A percentile compares a stretch with the other conserved stretches of the same genome.
Conservation (phyloP, 352 stramenopile genomes). For the Phytophthora quininea region DNA sequence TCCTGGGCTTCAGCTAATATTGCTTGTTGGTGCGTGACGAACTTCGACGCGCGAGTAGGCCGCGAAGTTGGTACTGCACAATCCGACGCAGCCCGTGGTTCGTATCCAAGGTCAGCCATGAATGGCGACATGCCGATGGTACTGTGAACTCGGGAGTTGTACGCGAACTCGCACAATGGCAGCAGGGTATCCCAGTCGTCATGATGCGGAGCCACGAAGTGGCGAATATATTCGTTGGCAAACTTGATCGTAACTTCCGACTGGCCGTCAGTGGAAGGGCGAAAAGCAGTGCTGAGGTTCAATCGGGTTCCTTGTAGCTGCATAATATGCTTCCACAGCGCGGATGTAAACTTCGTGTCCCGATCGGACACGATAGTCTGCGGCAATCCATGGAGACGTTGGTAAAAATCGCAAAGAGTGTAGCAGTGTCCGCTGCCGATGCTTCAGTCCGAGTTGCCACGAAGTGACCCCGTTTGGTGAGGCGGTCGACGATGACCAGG, state of each 20-base stretch:
- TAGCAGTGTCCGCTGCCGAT: background rate
- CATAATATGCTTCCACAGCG: constrained; percentile 8
- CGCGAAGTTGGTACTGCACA: background rate
- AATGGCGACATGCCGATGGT: constrained; percentile 27
- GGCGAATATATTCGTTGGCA: constrained; percentile 1
- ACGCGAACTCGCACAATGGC: constrained; percentile 8
- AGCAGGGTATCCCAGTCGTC: constrained; percentile 16
- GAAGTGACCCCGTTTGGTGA: constrained; percentile 20
- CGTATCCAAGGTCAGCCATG: constrained; percentile 24
- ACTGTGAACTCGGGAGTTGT: constrained; percentile 7
- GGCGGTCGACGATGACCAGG: constrained; percentile 16
- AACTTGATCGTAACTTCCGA: constrained; percentile 9
- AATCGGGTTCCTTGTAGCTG: constrained; percentile 2
- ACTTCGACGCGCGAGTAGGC: background rate
- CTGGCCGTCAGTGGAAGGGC: constrained; percentile 3
- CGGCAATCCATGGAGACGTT: constrained; percentile 8
- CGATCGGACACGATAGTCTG: background rate
- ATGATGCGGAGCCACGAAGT: background rate
- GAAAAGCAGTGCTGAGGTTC: constrained; percentile 5
- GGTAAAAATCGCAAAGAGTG: background rate
- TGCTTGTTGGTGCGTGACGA: constrained; percentile 5
- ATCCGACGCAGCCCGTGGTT: constrained; percentile 4
- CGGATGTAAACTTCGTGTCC: constrained; percentile 5
- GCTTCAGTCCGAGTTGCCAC: background rate
- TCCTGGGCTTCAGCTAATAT: constrained; percentile 11